Base-by-base conservation (phyloP, 345 rosid genomes). In the Bretschneidera sinensis region DNA sequence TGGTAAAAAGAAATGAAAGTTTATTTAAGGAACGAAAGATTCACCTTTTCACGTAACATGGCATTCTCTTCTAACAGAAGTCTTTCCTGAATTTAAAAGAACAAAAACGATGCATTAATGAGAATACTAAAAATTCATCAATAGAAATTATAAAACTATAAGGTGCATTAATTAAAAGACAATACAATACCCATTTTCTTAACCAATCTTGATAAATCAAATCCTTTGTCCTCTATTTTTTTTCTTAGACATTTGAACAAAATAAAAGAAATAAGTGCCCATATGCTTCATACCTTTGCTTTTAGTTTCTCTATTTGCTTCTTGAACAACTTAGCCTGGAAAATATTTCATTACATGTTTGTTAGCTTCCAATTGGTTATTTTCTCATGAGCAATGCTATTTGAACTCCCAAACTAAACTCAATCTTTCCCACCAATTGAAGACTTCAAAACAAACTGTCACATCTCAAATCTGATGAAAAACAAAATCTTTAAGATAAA, bases 251-350 rank as follows among this genome's bases (percentile, higher is more conserved):
- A 28, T n/a, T n/a, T n/a, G n/a, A n/a, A n/a, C n/a, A n/a, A n/a
- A n/a, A n/a, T n/a, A n/a, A n/a, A n/a, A n/a, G n/a, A n/a, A n/a
- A 28, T 28, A 28, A 28, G 33, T 11, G 2, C 10, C 45, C 16
- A 39, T 1, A 53, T 53, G 0, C 23, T 23, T 58, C 24, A 24
- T 70, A 81, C 91, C 84, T 70, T 75, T 49, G 62, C 80, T 66
- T 75, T 71, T 53, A 79, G 74, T 58, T 78, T 76, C 65, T 73
- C 57, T 62, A 75, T 31, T 69, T 75, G 83, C 72, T 75, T 82
- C 45, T 65, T 61, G n/a, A 63, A 67, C 52, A 87, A 61, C 58
- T 70, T 66, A 66, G 51, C 69, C 89, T 87, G 76, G 2, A 67
- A 62, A 39, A 74, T 31, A 51, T 14, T 35, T 17, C 39, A 63